Base-by-base conservation (phyloP, 345 rosid species). In the Populus ilicifolia region DNA sequence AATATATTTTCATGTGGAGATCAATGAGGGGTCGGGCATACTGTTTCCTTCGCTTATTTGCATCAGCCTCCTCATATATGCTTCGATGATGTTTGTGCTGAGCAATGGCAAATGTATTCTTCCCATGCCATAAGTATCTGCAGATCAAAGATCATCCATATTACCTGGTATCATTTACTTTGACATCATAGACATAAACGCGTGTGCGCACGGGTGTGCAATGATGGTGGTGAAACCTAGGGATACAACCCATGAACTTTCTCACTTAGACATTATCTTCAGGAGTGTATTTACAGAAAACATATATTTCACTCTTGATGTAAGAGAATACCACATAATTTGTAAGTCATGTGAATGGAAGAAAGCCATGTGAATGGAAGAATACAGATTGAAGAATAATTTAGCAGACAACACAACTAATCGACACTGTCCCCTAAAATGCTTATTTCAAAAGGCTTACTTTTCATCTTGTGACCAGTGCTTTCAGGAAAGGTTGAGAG, bases 1-100 rank as follows among this genome's bases (percentile, higher is more conserved):
- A 77, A 81, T 96, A 96, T 75, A 96, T 96, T 83, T 91, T 96
- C 98, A 96, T 90, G n/a, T 94, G 98, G 75, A 90, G 95, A 87
- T 94, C 97, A 75, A 94, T 91, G 41, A 96, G 92, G 75, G 97
- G 98, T 59, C 97, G 89, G 56, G 99, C 98, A 69, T 94, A 91
- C 69, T 94, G 88, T 86, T 94, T 94, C 85, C 97, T 91, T 74
- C 96, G 84, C 87, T 96, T 96, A 84, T 93, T 94, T 75, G 97
- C 93, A 86, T 94, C 98, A 59, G 98, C 98, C 86, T 94, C 98
- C 85, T 96, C 99, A 21, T 96, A 94, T 84, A 94, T 86, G 73
- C 83, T 89, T 70, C 77, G 88, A 78, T 91, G 97, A 84, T 92
- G 97, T 84, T 94, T 96, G 88, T 94, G 99, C 80, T 90, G 98